phyloP scores from a whole-genome alignment of 2,329 filamentous ascomycete species.

The Fusarium avenaceum region DNA sequence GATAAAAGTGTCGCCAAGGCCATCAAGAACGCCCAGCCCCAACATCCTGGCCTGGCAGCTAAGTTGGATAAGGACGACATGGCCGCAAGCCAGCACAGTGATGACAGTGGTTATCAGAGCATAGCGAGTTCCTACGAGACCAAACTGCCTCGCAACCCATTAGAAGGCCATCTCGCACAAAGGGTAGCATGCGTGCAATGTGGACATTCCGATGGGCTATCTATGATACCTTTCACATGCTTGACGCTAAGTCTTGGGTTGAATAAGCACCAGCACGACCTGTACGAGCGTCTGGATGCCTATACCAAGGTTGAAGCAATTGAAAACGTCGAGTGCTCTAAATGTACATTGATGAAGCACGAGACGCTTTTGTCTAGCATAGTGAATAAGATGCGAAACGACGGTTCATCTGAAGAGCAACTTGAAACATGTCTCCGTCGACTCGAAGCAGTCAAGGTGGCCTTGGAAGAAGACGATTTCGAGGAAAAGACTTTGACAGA shows the following conservation, averaged over 20 bases:
- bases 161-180: conserved; percentile 90
- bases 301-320: conserved; percentile 89
- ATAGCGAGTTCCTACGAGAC: conserved; percentile 53
- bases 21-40: conserved; percentile 48
- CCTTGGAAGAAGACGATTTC: conserved; percentile 84
- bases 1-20: conserved; percentile 79
- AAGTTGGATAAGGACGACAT: conserved; percentile 59
- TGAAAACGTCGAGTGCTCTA: conserved; percentile 89
- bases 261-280: conserved; percentile 71
- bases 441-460: conserved; percentile 75
- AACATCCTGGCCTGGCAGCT: conserved; percentile 57
- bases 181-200: conserved; percentile 89
- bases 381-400: conserved; percentile 56
- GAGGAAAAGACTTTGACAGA: conserved; percentile 74
- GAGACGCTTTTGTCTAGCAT: conserved; percentile 64
- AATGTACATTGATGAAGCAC: conserved; percentile 82
- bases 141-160: conserved; percentile 73
- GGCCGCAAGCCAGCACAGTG: conserved; percentile 63
- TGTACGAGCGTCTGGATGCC: conserved; percentile 84
- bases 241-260: conserved; percentile 85
- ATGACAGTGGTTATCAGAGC: conserved; percentile 71
- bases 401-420: conserved; percentile 59
- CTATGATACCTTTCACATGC: conserved; percentile 94
- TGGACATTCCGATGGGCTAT: conserved; percentile 87
- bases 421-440: conserved; percentile 67